Percentiles rank a stretch among this genome's conserved stretches.
Evolutionary conservation across 352 stramenopile genomes (phyloP).

Genomic region (Pythium phragmiticola): DNA sequence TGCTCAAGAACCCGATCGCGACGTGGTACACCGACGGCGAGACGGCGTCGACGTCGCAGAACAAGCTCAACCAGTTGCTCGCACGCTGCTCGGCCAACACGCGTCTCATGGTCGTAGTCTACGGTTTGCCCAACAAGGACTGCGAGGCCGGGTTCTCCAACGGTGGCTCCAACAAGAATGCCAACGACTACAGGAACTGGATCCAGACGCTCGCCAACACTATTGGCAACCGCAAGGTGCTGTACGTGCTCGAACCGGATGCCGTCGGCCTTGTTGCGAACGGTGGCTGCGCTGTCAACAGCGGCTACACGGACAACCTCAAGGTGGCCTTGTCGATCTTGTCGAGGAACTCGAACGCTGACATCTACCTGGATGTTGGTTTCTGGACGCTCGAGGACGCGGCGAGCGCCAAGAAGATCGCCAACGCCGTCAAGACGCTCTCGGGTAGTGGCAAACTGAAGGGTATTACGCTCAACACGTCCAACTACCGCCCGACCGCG

Average conservation of each 20-base stretch:
- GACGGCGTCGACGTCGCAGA: too few species aligned
- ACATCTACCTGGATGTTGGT: conserved; percentile 62
- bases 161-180: conserved; percentile 33
- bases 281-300: conserved; percentile 37
- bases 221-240: conserved; percentile 50
- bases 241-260: conserved; percentile 72
- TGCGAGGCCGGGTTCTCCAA: conserved; percentile 14
- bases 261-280: conserved; percentile 48
- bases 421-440: conserved; percentile 42
- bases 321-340: conserved; percentile 38
- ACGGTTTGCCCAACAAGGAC: conserved; percentile 28
- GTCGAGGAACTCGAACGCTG: conserved; percentile 46
- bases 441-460: conserved; percentile 34
- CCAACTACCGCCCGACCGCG: conserved; percentile 65
- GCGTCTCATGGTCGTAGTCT: conserved; percentile 57
- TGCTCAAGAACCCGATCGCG: too few species aligned
- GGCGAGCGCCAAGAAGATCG: conserved; percentile 29
- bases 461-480: conserved; percentile 76
- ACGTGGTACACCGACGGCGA: too few species aligned
- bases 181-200: conserved; percentile 45
- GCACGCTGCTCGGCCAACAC: conserved; percentile 31
- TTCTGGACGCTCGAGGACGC: conserved; percentile 45
- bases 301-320: conserved; percentile 50
- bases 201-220: conserved; percentile 33
- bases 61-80: conserved; percentile 24